Base-by-base conservation (phyloP, 2,329 filamentous ascomycete genomes). In the Xylaria sp. region DNA sequence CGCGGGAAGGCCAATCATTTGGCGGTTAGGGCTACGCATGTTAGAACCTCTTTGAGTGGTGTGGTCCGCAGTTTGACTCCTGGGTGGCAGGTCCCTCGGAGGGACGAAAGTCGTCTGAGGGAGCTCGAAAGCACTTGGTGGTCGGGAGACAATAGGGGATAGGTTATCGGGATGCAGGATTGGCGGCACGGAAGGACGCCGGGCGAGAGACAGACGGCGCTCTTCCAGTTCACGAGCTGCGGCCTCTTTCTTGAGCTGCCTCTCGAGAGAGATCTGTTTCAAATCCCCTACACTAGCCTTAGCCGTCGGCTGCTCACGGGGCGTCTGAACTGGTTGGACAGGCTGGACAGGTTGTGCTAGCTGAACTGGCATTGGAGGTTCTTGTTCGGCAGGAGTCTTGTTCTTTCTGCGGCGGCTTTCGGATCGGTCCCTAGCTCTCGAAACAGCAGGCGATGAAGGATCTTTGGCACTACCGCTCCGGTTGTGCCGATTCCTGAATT, bases 141-240 rank as follows among this genome's bases (percentile, higher is more conserved):
- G 70, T 10, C 78, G 76, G 11, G 74, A 68, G 33, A 77, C 69
- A n/a, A 80, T 78, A 2, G 81, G 80, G 0, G 82, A 81, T 51
- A 89, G 80, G 66, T 88, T 81, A 68, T 85, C 84, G 0, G 94
- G 94, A 72, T 94, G 90, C 5, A 93, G 90, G 69, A 97, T 97
- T 0, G 89, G 83, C 0, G 93, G 93, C 2, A 90, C 93, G 28
- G 92, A 92, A 3, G 93, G 92, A 59, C 93, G 88, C 64, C 93
- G 88, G 23, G 92, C 93, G 31, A 97, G 84, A 15, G 95, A 97
- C 76, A 92, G 89, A 66, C 95, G 90, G 33, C 95, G 89, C 75
- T 96, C 93, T 79, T 97, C 94, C 0, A 98, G 87, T 79, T 97
- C 94, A 57, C 92, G 90, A 7, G 94, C 93, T 10, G 92, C 92